Evolutionary conservation across 805 yeast genomes (phyloP).

Genomic region (Jamesozyma gamospora): DNA sequence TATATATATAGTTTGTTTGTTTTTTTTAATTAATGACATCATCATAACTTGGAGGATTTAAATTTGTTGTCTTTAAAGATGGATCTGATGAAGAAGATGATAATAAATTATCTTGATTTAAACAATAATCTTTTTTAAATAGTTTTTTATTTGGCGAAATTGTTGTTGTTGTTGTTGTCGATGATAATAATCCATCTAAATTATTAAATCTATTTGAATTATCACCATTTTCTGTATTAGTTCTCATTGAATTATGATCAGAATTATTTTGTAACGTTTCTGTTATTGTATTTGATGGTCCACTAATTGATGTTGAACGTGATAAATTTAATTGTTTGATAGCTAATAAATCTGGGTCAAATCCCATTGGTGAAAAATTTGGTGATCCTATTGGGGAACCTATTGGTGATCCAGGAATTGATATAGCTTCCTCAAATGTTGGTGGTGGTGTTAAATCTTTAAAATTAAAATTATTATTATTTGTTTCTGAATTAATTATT

Average conservation of each 20-base stretch:
- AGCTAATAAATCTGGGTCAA: conserved; percentile 13
- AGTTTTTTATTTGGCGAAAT: neutral
- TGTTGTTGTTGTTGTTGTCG: neutral
- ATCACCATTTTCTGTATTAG: neutral
- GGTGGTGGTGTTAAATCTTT: conserved; percentile 36
- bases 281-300: conserved; percentile 5
- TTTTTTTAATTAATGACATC: conserved; percentile 4
- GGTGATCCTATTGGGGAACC: conserved; percentile 18
- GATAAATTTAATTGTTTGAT: conserved; percentile 19
- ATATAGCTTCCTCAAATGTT: conserved; percentile 52
- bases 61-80: conserved; percentile 1
- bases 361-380: conserved; percentile 5
- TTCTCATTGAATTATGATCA: neutral
- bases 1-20: neutral
- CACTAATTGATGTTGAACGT: conserved; percentile 16
- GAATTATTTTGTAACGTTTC: neutral
- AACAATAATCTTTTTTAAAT: conserved; percentile 6
- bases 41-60: conserved; percentile 30
- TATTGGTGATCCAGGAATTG: conserved; percentile 34
- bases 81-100: too few species aligned
- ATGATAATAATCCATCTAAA: conserved; percentile 13
- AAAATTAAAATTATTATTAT: neutral
- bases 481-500: neutral
- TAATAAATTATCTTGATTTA: neutral
- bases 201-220: conserved; percentile 11